Conservation (phyloP, 169 alveolate species). For the Plasmodium billcollinsi region DNA sequence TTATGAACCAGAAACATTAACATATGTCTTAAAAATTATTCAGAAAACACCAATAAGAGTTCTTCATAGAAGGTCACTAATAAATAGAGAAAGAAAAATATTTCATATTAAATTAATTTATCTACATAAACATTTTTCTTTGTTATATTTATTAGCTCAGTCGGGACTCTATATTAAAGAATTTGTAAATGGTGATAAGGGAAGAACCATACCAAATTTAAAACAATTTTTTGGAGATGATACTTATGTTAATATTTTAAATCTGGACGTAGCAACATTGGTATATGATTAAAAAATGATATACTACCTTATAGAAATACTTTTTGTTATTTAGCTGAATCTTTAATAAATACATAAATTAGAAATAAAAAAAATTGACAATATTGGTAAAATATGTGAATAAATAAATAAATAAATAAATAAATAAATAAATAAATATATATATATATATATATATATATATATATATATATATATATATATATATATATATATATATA, state of each 20-base stretch:
- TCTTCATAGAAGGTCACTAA: conserved; percentile 90
- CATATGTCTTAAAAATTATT: conserved; percentile 50
- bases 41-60: conserved; percentile 93
- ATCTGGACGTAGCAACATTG: conserved; percentile 65
- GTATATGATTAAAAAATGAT: conserved; percentile 13
- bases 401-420: too few species aligned
- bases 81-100: conserved; percentile 85
- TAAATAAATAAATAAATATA: too few species aligned
- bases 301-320: neutral
- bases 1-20: conserved; percentile 40
- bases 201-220: conserved; percentile 92
- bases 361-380: too few species aligned
- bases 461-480: too few species aligned
- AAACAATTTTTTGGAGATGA: conserved; percentile 82
- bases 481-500: too few species aligned
- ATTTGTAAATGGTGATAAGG: conserved; percentile 93
- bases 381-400: too few species aligned
- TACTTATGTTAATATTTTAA: conserved; percentile 63
- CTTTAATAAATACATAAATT: too few species aligned
- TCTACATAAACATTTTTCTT: conserved; percentile 89
- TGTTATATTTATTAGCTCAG: conserved; percentile 87
- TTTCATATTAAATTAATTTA: conserved; percentile 81
- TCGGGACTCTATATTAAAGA: conserved; percentile 94
- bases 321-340: too few species aligned
- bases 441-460: too few species aligned